phyloP scores from a whole-genome alignment of 495 filamentous ascomycete species.

The Clavariopsis aquatica region DNA sequence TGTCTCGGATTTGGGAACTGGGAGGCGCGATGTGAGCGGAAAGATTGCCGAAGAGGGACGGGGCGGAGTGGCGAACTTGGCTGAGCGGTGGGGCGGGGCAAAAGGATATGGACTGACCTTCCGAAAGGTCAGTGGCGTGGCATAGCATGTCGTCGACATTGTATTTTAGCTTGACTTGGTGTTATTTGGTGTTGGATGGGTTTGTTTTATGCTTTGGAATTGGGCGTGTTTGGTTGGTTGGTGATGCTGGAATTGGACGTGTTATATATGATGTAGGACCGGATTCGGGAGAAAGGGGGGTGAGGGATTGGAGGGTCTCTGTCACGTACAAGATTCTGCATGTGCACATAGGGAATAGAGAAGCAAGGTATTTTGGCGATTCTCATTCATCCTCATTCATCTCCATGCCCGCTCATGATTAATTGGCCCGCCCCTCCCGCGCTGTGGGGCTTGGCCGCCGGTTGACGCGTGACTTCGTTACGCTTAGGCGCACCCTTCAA shows the following conservation, averaged over 20 bases:
- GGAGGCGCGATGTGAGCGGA: conserved; percentile 72
- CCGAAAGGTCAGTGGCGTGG: conserved; percentile 36
- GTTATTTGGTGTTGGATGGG: conserved; percentile 11
- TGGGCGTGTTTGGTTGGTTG: too few species aligned
- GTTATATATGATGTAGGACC: too few species aligned
- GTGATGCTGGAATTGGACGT: too few species aligned
- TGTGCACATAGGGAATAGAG: too few species aligned
- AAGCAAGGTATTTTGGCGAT: too few species aligned
- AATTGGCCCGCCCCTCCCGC: too few species aligned
- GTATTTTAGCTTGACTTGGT: conserved; percentile 8
- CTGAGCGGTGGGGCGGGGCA: conserved; percentile 22
- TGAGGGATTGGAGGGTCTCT: too few species aligned
- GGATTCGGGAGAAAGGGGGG: too few species aligned
- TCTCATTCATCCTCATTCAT: too few species aligned
- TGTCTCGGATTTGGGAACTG: conserved; percentile 45
- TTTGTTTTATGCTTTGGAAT: not conserved
- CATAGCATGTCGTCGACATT: conserved; percentile 11
- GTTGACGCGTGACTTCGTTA: conserved; percentile 1
- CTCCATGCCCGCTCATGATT: too few species aligned
- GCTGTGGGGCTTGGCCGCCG: too few species aligned
- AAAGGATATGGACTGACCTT: conserved; percentile 26
- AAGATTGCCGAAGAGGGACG: conserved; percentile 84
- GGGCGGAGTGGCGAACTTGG: conserved; percentile 44
- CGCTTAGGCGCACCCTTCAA: not conserved
- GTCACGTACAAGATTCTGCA: too few species aligned